phyloP scores from a whole-genome alignment of 371 early-diverging fungal genomes.

The Encephalitozoon intestinalis region DNA sequence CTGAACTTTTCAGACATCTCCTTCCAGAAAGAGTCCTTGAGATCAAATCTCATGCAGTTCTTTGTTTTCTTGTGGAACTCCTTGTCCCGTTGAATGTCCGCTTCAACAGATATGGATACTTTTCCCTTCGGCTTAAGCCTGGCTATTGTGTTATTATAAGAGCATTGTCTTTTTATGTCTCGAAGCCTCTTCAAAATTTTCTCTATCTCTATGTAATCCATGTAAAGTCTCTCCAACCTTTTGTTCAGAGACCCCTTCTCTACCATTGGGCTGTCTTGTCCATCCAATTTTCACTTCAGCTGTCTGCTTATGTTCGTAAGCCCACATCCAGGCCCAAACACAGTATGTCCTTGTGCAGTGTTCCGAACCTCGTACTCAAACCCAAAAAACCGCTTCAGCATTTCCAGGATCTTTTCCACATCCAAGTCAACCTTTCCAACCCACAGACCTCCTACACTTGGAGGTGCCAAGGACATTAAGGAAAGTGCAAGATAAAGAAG shows the following conservation, averaged over 20 bases:
- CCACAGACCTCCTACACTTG: constrained; percentile 16
- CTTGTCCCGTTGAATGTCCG: background rate
- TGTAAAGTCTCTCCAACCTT: background rate
- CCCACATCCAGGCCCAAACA: constrained; percentile 5
- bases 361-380: constrained; percentile 13
- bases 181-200: constrained; percentile 17
- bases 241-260: background rate
- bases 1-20: background rate
- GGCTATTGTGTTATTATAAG: background rate
- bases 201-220: constrained; percentile 35
- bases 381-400: constrained; percentile 13
- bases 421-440: background rate
- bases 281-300: constrained; percentile 15
- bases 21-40: constrained; percentile 2
- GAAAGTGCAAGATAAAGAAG: constrained; percentile 12
- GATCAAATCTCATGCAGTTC: background rate
- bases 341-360: background rate
- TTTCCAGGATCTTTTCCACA: background rate
- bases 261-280: background rate
- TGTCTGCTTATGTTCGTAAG: background rate
- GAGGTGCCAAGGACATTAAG: constrained; percentile 21
- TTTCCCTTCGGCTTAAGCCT: background rate
- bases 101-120: background rate
- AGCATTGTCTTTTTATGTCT: constrained; percentile 13
- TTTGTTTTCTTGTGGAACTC: background rate